Evolutionary conservation across 23 red algal genomes (phyloP).

Genomic region (Gracilariopsis chorda): DNA sequence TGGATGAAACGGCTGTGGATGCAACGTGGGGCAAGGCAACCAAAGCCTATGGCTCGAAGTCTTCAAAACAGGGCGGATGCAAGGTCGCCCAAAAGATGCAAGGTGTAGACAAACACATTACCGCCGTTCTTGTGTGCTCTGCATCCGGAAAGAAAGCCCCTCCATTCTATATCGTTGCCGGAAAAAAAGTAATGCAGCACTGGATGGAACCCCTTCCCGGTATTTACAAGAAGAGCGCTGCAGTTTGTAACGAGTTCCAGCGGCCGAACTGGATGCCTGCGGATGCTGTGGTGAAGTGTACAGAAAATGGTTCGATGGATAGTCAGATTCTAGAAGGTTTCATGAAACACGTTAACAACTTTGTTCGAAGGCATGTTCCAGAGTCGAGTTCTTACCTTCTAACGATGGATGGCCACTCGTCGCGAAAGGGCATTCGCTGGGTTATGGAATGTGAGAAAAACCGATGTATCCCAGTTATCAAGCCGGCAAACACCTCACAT

Average conservation of each 20-base stretch:
- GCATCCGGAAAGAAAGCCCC: neutral
- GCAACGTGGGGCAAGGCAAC: neutral
- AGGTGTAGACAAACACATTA: neutral
- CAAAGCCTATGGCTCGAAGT: neutral
- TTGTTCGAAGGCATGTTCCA: too few relatives aligned
- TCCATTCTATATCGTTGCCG: slow-evolving; percentile 20
- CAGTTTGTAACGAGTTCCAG: neutral
- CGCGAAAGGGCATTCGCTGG: slow-evolving; percentile 18
- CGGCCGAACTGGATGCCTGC: neutral
- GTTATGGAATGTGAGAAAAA: neutral
- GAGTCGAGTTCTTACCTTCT: slow-evolving; percentile 8
- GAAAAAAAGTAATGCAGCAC: neutral
- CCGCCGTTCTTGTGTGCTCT: neutral
- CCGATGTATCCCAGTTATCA: neutral
- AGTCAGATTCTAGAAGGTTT: too few relatives aligned
- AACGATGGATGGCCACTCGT: slow-evolving; percentile 12
- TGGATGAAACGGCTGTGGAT: slow-evolving; percentile 13
- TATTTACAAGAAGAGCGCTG: neutral
- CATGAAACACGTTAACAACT: too few relatives aligned
- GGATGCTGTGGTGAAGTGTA: neutral
- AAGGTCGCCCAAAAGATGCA: neutral
- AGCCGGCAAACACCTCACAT: neutral
- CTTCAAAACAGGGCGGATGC: neutral
- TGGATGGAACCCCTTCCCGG: neutral
- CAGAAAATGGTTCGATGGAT: too few relatives aligned